phyloP scores from a whole-genome alignment of 495 filamentous ascomycete genomes.

The Hapsidospora chrysogenum region DNA sequence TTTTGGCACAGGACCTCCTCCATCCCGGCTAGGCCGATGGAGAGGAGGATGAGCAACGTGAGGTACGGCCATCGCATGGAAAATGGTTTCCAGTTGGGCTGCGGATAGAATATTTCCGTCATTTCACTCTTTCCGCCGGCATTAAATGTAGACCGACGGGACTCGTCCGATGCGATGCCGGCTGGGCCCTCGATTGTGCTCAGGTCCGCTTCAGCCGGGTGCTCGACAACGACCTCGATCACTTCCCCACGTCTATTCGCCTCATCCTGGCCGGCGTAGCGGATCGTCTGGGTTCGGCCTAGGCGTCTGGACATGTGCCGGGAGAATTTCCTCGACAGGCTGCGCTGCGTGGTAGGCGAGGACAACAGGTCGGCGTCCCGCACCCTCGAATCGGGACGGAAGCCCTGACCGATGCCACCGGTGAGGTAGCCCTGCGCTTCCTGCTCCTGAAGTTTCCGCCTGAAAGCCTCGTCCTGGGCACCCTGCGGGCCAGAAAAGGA shows the following conservation, averaged over 20 bases:
- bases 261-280: constrained; percentile 27
- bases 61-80: constrained; percentile 51
- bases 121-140: constrained; percentile 6
- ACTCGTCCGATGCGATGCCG: constrained; percentile 2
- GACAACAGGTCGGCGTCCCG: constrained; percentile 24
- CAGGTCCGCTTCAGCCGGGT: constrained; percentile 17
- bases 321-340: constrained; percentile 18
- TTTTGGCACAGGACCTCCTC: constrained; percentile 45
- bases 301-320: constrained; percentile 7
- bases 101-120: constrained; percentile 33
- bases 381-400: constrained; percentile 18
- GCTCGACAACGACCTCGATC: constrained; percentile 32
- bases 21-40: constrained; percentile 32
- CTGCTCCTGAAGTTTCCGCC: constrained; percentile 20
- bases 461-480: constrained; percentile 19
- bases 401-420: constrained; percentile 29
- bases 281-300: constrained; percentile 15
- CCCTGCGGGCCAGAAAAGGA: constrained; percentile 18
- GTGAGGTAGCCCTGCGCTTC: constrained; percentile 30
- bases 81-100: constrained; percentile 56
- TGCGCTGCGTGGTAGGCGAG: constrained; percentile 9
- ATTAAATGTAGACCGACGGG: constrained; percentile 12
- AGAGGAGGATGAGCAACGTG: constrained; percentile 35
- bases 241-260: constrained; percentile 34
- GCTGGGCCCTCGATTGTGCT: constrained; percentile 23